Percentiles rank a stretch among this genome's conserved stretches.
Conservation (phyloP, 2,329 filamentous ascomycete genomes). For the Aspergillaceae sp. region DNA sequence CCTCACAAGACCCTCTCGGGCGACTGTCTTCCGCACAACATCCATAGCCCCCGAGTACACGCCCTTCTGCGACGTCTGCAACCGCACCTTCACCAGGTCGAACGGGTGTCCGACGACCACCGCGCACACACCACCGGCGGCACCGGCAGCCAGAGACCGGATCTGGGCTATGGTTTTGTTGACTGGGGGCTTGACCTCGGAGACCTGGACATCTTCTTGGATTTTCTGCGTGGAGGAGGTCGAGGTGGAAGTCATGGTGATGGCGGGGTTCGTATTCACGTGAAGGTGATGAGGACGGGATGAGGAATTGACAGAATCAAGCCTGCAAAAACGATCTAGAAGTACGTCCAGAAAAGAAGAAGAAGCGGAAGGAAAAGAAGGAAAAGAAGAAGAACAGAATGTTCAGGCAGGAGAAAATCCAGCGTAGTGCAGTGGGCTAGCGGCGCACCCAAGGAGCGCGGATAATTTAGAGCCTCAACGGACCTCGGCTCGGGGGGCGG, state of each 20-base stretch:
- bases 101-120: conserved; percentile 95
- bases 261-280: neutral
- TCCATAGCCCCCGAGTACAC: conserved; percentile 87
- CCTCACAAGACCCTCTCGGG: conserved; percentile 67
- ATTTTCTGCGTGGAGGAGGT: conserved; percentile 21
- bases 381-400: conserved; percentile 1
- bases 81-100: conserved; percentile 91
- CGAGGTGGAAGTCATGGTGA: conserved; percentile 23
- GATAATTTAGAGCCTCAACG: conserved; percentile 1
- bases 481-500: conserved; percentile 21
- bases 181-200: conserved; percentile 20
- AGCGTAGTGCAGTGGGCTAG: too few species aligned
- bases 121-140: conserved; percentile 87
- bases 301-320: neutral
- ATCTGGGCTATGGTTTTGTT: conserved; percentile 52
- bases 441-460: neutral
- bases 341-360: neutral
- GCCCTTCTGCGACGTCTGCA: conserved; percentile 91
- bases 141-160: conserved; percentile 78
- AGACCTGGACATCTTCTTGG: conserved; percentile 20
- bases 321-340: neutral
- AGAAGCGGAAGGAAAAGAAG: neutral
- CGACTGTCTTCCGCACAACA: conserved; percentile 80
- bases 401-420: neutral
- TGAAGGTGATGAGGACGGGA: neutral